Evolutionary conservation across 768 basidiomycete species (phyloP).

Genomic region (Rhodotorula paludigena): DNA sequence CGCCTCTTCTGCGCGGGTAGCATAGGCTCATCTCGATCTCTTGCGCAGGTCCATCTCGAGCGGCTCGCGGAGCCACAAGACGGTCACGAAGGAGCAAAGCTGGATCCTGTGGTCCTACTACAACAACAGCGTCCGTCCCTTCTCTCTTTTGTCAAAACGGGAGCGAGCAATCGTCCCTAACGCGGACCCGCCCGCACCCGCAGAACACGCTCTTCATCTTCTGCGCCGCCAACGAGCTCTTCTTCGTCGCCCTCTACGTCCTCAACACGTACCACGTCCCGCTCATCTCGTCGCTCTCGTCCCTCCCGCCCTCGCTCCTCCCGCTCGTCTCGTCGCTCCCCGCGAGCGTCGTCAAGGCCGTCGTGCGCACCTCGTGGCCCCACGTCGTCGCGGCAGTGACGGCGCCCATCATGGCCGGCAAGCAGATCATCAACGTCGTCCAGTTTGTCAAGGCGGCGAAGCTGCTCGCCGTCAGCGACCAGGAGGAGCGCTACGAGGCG

Average conservation of each 20-base stretch:
- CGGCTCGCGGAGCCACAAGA: slow-evolving; percentile 86
- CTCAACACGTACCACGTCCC: slow-evolving; percentile 76
- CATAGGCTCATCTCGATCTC: not conserved
- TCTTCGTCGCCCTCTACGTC: slow-evolving; percentile 83
- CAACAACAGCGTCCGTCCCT: slow-evolving; percentile 55
- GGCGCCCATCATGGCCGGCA: slow-evolving; percentile 65
- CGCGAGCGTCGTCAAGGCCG: slow-evolving; percentile 24
- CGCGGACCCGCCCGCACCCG: not conserved
- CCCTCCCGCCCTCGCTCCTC: slow-evolving; percentile 30
- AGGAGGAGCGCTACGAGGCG: slow-evolving; percentile 29
- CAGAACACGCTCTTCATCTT: slow-evolving; percentile 83
- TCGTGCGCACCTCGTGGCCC: slow-evolving; percentile 62
- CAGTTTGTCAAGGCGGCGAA: slow-evolving; percentile 94
- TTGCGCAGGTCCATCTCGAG: slow-evolving; percentile 77
- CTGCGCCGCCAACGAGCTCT: slow-evolving; percentile 91
- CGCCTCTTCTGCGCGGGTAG: too few relatives aligned
- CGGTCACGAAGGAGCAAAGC: slow-evolving; percentile 86
- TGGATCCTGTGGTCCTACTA: slow-evolving; percentile 88
- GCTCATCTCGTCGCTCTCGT: slow-evolving; percentile 51
- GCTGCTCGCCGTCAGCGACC: slow-evolving; percentile 20
- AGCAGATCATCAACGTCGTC: slow-evolving; percentile 90
- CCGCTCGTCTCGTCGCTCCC: slow-evolving; percentile 32
- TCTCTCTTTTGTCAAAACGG: not conserved
- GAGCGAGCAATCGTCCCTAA: not conserved
- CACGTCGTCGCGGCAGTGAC: slow-evolving; percentile 62